phyloP scores from a whole-genome alignment of 345 rosid genomes.

The Jatropha curcas region DNA sequence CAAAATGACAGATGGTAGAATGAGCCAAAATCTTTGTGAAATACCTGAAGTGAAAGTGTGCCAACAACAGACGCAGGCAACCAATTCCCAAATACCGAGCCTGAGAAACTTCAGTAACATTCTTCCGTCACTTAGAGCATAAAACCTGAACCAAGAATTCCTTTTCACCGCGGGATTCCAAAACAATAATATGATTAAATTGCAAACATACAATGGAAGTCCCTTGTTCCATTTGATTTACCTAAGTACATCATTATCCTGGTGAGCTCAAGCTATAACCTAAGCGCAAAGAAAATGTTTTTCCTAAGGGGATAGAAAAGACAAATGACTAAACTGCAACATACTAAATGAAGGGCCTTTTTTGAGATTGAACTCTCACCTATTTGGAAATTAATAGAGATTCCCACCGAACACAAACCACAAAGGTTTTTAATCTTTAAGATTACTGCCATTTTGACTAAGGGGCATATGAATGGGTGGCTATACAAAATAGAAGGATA shows the following conservation, averaged over 20 bases:
- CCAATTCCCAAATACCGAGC: constrained; percentile 96
- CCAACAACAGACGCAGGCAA: constrained; percentile 94
- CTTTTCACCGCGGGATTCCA: background rate
- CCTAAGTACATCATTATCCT: too few relatives aligned
- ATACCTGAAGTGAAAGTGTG: constrained; percentile 74
- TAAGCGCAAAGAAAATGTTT: too few relatives aligned
- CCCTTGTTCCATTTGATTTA: too few relatives aligned
- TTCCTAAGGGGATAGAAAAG: background rate
- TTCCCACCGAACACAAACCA: too few relatives aligned
- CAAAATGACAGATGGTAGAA: background rate
- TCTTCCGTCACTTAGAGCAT: constrained; percentile 74
- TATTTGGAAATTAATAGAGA: too few relatives aligned
- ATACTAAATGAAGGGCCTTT: background rate
- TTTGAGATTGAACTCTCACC: too few relatives aligned
- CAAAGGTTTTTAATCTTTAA: too few relatives aligned
- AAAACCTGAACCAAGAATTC: constrained; percentile 48
- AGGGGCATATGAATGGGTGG: background rate
- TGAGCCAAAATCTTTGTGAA: background rate
- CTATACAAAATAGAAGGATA: background rate
- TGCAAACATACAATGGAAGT: too few relatives aligned
- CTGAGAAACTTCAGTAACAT: constrained; percentile 65
- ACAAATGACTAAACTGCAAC: too few relatives aligned
- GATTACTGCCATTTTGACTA: background rate
- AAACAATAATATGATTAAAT: too few relatives aligned
- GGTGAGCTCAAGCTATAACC: too few relatives aligned